phyloP scores from a whole-genome alignment of 2,329 filamentous ascomycete genomes.

The Fusarium napiforme region DNA sequence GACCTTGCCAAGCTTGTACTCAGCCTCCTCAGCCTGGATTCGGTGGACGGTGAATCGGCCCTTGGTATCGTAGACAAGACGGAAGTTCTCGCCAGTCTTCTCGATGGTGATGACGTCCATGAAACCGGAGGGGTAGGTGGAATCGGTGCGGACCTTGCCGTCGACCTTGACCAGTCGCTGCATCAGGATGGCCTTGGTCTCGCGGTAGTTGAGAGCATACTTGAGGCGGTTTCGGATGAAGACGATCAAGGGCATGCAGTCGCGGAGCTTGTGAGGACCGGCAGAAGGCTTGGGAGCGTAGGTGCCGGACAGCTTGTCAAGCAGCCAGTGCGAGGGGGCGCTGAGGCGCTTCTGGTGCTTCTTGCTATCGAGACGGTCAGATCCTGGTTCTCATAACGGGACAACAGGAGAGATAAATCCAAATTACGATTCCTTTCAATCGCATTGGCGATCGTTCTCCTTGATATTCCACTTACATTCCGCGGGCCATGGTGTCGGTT shows the following conservation, averaged over 20 bases:
- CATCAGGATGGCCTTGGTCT: conserved; percentile 98
- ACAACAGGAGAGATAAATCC: neutral
- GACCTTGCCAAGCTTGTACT: conserved; percentile 99
- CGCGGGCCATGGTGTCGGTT: conserved; percentile 70
- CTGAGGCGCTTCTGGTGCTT: conserved; percentile 99
- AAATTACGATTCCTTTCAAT: conserved; percentile 12
- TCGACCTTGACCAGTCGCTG: conserved; percentile 99
- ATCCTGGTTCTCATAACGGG: conserved; percentile 16
- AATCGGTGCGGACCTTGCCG: conserved; percentile 98
- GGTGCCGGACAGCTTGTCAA: conserved; percentile 98
- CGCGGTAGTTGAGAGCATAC: conserved; percentile 99
- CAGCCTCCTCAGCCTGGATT: conserved; percentile 97
- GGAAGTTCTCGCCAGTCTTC: conserved; percentile 99
- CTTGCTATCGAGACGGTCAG: conserved; percentile 71
- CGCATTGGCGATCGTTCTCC: conserved; percentile 12
- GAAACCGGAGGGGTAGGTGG: conserved; percentile 96
- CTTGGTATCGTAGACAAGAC: conserved; percentile 99
- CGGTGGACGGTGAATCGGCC: conserved; percentile 99
- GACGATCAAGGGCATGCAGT: conserved; percentile 98
- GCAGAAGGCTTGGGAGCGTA: conserved; percentile 76
- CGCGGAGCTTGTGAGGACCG: conserved; percentile 99
- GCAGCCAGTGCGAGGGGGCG: conserved; percentile 99
- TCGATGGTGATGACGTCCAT: conserved; percentile 99
- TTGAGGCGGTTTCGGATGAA: conserved; percentile 98
- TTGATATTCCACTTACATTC: conserved; percentile 63